A percentile compares a stretch with the other conserved stretches of the same genome.
These are phyloP conservation scores for Zasmidium citrigriseum DNA, from an alignment of 2,329 filamentous ascomycete species.

Conservation along the genomic window DNA sequence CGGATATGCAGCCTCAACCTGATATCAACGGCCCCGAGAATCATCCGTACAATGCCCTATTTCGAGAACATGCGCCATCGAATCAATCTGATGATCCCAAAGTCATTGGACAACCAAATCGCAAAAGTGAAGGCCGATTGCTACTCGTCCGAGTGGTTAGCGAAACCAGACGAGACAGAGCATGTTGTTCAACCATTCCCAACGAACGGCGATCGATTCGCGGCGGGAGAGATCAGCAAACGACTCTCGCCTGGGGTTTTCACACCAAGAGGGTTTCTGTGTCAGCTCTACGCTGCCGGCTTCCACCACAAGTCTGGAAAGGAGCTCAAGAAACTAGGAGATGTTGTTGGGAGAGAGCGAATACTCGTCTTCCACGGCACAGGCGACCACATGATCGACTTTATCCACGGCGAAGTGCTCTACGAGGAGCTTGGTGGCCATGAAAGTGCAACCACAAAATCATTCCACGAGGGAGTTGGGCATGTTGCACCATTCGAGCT, in stretches of 20 bases:
- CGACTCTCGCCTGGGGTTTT: constrained; percentile 62
- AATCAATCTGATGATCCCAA: constrained; percentile 65
- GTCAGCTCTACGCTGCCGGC: constrained; percentile 76
- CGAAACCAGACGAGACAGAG: constrained; percentile 57
- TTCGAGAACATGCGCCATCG: constrained; percentile 64
- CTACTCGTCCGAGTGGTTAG: constrained; percentile 67
- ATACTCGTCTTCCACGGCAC: constrained; percentile 79
- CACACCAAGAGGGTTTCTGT: constrained; percentile 66
- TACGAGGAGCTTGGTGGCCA: constrained; percentile 65
- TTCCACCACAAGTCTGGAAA: constrained; percentile 74
- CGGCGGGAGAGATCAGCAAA: constrained; percentile 77
- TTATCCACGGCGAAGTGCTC: constrained; percentile 69
- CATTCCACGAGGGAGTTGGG: constrained; percentile 69
- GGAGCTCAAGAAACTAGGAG: constrained; percentile 67
- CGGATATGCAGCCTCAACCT: constrained; percentile 53
- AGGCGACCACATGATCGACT: constrained; percentile 74
- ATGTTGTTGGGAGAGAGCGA: constrained; percentile 68
- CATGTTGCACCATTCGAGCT: constrained; percentile 76
- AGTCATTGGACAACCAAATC: constrained; percentile 67
- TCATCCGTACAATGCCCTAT: constrained; percentile 53
- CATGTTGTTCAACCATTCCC: constrained; percentile 57
- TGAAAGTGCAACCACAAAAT: constrained; percentile 52
- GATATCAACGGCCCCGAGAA: constrained; percentile 50
- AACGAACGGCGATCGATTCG: constrained; percentile 79
- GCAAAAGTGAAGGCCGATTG: constrained; percentile 64